Evolutionary conservation across 2,329 filamentous ascomycete genomes (phyloP), one percentile per base, ranked within the genome.

Genomic region (Sclerotinia sclerotiorum): DNA sequence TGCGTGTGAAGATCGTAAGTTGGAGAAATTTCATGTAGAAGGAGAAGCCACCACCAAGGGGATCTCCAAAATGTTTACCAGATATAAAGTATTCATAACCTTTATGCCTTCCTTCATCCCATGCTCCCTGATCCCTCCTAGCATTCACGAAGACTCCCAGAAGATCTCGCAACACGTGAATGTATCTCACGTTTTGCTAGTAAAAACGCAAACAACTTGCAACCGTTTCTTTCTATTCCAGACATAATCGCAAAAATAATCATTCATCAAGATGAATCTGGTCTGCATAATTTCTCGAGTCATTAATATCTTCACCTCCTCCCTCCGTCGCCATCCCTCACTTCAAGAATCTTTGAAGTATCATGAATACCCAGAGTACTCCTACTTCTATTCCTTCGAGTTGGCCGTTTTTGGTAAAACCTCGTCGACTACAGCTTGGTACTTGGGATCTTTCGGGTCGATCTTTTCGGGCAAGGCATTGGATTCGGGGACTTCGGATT

Each of bases 1-100:
- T 76, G 74, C 70, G 71, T 74, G 74, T 74, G 73, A 73, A 75
- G 71, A 75, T 74, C 74, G 64, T 74, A 69, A 74, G 69, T 74
- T 68, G 70, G 69, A 46, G 54, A 70, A 73, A 73, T 72, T 51
- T 39, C 60, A 69, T 68, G 68, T 68, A 60, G 56, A 68, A 63
- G 68, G 70, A 70, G 67, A 64, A 67, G 69, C 72, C 69, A 63
- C 69, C 65, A 71, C 60, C 67, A 46, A 52, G 39, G 57, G 69
- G 69, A 62, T 29, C 62, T 58, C 68, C 58, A 44, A 65, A 69
- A 68, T 61, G 64, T 64, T 61, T 71, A 71, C 68, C 58, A 57
- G 58, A 69, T 65, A 69, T 67, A 68, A 55, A 61, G 60, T 65
- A 55, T 61, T 68, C 66, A 68, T 66, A 35, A 55, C 68, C 63